A percentile compares a stretch with the other conserved stretches of the same genome.
Conservation (phyloP, 2,329 filamentous ascomycete species). For the Epichloe sp. region DNA sequence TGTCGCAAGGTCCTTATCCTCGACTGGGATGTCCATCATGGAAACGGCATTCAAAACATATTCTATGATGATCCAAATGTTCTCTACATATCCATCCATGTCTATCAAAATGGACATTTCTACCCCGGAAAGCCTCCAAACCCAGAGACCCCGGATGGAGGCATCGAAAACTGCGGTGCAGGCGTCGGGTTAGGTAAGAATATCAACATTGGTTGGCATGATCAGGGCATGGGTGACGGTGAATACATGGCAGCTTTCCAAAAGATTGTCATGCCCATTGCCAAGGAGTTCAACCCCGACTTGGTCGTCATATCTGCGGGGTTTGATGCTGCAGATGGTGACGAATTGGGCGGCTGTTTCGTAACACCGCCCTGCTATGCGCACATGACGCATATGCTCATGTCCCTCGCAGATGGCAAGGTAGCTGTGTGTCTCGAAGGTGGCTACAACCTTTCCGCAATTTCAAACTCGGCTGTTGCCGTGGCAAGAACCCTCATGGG, state of each 20-base stretch:
- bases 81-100: slow-evolving; percentile 88
- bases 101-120: slow-evolving; percentile 71
- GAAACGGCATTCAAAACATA: slow-evolving; percentile 91
- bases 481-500: slow-evolving; percentile 92
- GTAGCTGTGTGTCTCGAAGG: slow-evolving; percentile 89
- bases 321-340: slow-evolving; percentile 89
- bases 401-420: slow-evolving; percentile 83
- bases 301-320: slow-evolving; percentile 91
- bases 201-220: slow-evolving; percentile 54
- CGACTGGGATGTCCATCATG: slow-evolving; percentile 75
- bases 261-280: slow-evolving; percentile 91
- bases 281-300: slow-evolving; percentile 84
- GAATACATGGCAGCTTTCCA: slow-evolving; percentile 97
- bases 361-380: slow-evolving; percentile 86
- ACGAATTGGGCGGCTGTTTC: slow-evolving; percentile 84
- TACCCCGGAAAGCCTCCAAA: slow-evolving; percentile 61
- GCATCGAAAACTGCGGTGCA: slow-evolving; percentile 44
- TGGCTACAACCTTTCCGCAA: slow-evolving; percentile 87
- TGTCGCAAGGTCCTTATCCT: slow-evolving; percentile 87
- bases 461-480: slow-evolving; percentile 81
- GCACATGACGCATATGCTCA: slow-evolving; percentile 99
- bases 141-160: slow-evolving; percentile 44
- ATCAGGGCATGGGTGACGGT: slow-evolving; percentile 79
- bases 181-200: slow-evolving; percentile 45
- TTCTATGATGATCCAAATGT: slow-evolving; percentile 93